Evolutionary conservation across 2,329 filamentous ascomycete genomes (phyloP).

Genomic region (Periconia sp.): DNA sequence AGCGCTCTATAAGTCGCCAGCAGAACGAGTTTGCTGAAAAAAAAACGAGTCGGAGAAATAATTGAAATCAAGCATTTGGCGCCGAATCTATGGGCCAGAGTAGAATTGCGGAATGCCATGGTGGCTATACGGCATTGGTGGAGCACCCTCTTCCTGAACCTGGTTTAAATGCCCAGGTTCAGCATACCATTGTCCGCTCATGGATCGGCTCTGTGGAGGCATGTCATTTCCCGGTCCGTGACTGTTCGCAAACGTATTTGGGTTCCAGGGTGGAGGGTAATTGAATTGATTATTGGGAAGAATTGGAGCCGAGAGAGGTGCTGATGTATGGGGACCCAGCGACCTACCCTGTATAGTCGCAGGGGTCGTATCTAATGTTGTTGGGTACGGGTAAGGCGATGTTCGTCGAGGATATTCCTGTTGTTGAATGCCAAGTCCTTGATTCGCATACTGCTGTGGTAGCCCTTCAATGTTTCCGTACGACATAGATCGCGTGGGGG

Average conservation of each 20-base stretch:
- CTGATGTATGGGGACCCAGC: constrained; percentile 29
- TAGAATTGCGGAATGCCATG: constrained; percentile 37
- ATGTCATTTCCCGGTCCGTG: constrained; percentile 33
- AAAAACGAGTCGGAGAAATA: too few relatives aligned
- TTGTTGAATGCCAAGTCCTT: constrained; percentile 37
- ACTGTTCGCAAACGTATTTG: constrained; percentile 32
- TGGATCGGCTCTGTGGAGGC: constrained; percentile 36
- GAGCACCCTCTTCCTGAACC: constrained; percentile 43
- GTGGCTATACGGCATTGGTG: constrained; percentile 35
- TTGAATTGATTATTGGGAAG: constrained; percentile 34
- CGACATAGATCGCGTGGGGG: constrained; percentile 46
- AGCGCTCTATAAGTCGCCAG: too few relatives aligned
- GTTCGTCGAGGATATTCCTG: constrained; percentile 40
- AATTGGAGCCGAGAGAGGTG: constrained; percentile 43
- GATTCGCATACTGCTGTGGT: constrained; percentile 37
- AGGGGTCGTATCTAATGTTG: constrained; percentile 40
- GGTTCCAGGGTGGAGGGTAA: constrained; percentile 40
- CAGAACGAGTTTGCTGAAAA: too few relatives aligned
- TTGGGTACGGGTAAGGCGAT: constrained; percentile 41
- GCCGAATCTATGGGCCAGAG: constrained; percentile 26
- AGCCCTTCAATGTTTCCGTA: constrained; percentile 48
- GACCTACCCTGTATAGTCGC: constrained; percentile 31
- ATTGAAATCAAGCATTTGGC: too few relatives aligned
- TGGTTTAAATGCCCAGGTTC: constrained; percentile 40
- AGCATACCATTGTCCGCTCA: constrained; percentile 44